Evolutionary conservation across 495 filamentous ascomycete species (phyloP), one percentile per base, ranked within the genome.

Genomic region (Tuber borchii): DNA sequence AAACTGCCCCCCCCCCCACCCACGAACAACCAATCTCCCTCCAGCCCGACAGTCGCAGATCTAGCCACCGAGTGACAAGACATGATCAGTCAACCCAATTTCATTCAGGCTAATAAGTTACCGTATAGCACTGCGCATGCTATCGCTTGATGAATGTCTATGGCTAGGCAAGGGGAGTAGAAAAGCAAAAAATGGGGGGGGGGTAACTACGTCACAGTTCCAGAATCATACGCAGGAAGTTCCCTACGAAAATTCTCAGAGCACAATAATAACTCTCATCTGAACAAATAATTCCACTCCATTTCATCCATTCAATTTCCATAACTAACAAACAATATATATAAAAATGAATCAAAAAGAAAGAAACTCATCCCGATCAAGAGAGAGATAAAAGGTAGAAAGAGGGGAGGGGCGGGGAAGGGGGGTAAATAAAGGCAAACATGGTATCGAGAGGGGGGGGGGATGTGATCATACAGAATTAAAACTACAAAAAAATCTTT

Each of bases 301-400:
- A 9, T 61, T 65, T 26, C 56, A 65, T 65, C 26, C 56, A 34
- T 65, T 65, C 56, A 65, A 65, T 65, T 65, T 65, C 56, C 56
- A 65, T 65, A 16, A 61, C 51, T 9, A 31, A 10, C 51, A 61
- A 61, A 31, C 26, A 31, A 31, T 61, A 61, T 61, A 61, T 34
- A 34, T 31, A 65, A 65, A 65, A 65, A 34, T 34, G 56, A 65
- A 16, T 19, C 16, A 46, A 46, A 46, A 19, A 46, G 16, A 65
- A 65, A 65, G 16, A 65, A 17, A 65, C 56, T 65, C 56, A 65
- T 65, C 56, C 31, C 56, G 26, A 65, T 65, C 56, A 65, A 65
- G 56, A 34, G 56, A 65, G 56, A 65, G 56, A 31, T 1, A 34
- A 16, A 31, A 31, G 26, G 51, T 12, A 31, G 22, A 56, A n/a